A percentile compares a stretch with the other conserved stretches of the same genome.
These are phyloP conservation scores for Globisporangium uncinulatum DNA, from an alignment of 352 stramenopile species.

Conservation along the genomic window DNA sequence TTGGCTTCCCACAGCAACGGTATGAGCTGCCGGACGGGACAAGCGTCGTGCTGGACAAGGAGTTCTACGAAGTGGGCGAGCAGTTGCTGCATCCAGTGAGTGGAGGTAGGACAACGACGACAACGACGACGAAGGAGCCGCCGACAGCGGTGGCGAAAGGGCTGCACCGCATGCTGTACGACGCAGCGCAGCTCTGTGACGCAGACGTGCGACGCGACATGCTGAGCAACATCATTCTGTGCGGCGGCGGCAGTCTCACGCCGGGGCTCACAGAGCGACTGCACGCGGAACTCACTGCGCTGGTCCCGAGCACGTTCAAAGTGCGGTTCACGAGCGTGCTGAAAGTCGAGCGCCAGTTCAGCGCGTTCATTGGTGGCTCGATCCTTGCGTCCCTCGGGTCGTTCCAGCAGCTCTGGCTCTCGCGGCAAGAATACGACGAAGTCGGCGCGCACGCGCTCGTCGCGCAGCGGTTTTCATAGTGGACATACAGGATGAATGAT, in stretches of 20 bases:
- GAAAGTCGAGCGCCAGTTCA: conserved; percentile 84
- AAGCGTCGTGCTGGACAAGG: conserved; percentile 48
- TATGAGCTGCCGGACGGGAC: conserved; percentile 84
- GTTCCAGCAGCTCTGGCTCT: conserved; percentile 88
- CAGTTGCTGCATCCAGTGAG: conserved; percentile 61
- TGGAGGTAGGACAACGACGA: conserved; percentile 19
- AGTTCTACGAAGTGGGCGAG: conserved; percentile 72
- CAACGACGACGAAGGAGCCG: conserved; percentile 35
- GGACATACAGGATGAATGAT: too few relatives aligned
- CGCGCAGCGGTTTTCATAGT: conserved; percentile 59
- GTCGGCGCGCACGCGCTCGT: conserved; percentile 60
- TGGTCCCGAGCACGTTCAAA: conserved; percentile 84
- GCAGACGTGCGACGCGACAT: conserved; percentile 79
- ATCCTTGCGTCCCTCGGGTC: conserved; percentile 84
- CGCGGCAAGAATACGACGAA: conserved; percentile 82
- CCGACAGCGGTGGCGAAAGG: conserved; percentile 54
- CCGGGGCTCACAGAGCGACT: conserved; percentile 75
- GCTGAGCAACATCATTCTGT: conserved; percentile 86
- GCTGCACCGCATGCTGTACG: conserved; percentile 75
- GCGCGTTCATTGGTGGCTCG: conserved; percentile 82
- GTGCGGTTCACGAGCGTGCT: conserved; percentile 80
- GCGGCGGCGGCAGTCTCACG: conserved; percentile 69
- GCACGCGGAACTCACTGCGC: conserved; percentile 64
- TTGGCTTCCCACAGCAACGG: conserved; percentile 19
- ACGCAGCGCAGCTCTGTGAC: conserved; percentile 78